These are phyloP conservation scores for Potentilla sterilis DNA, from an alignment of 306 rosid species.

Conservation along the genomic window DNA sequence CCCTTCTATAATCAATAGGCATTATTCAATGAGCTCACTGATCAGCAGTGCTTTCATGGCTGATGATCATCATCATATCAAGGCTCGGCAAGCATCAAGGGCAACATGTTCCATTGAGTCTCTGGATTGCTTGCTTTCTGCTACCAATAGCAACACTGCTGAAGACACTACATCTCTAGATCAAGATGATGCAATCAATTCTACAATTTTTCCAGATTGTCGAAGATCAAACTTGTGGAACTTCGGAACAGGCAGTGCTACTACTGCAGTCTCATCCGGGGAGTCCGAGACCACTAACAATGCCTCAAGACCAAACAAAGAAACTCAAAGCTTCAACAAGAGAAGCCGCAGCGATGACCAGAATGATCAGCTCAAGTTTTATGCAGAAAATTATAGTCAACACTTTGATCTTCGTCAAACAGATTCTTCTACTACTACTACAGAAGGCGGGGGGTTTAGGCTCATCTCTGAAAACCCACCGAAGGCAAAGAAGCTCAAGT, in stretches of 20 bases:
- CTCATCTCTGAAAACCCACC: constrained; percentile 46
- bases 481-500: constrained; percentile 57
- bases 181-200: constrained; percentile 48
- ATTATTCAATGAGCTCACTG: constrained; percentile 17
- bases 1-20: constrained; percentile 6
- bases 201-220: constrained; percentile 53
- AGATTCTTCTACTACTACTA: constrained; percentile 25
- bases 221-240: constrained; percentile 47
- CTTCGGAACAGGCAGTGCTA: constrained; percentile 33
- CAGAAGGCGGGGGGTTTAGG: constrained; percentile 44
- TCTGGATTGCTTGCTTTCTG: constrained; percentile 53
- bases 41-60: constrained; percentile 20
- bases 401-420: constrained; percentile 38
- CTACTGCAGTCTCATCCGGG: constrained; percentile 46
- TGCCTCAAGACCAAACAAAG: constrained; percentile 31
- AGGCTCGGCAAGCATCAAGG: constrained; percentile 18
- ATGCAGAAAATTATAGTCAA: constrained; percentile 20
- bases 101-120: constrained; percentile 39
- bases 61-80: constrained; percentile 19
- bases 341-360: constrained; percentile 33
- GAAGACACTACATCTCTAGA: constrained; percentile 38
- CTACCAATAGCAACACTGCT: constrained; percentile 42
- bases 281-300: constrained; percentile 42
- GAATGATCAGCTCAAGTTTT: constrained; percentile 14
- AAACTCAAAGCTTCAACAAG: constrained; percentile 36